These are phyloP conservation scores for Cytidiella melzeri DNA, from an alignment of 768 basidiomycete species.

Conservation along the genomic window DNA sequence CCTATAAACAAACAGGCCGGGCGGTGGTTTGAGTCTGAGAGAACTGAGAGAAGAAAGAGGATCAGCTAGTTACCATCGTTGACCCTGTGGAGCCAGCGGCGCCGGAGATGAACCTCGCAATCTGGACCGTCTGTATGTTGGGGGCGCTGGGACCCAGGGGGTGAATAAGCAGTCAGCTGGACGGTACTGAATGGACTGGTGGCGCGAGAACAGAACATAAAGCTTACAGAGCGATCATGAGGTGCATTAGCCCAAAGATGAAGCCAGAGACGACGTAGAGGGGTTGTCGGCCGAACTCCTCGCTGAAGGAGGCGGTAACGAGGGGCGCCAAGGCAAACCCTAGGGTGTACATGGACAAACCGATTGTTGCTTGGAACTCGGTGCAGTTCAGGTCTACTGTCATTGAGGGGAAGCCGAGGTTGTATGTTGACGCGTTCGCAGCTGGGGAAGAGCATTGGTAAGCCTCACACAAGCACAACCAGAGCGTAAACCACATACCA, in stretches of 20 bases:
- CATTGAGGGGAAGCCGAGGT: conserved; percentile 54
- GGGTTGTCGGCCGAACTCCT: conserved; percentile 64
- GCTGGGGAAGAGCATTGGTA: conserved; percentile 30
- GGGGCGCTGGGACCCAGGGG: conserved; percentile 21
- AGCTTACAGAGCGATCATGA: conserved; percentile 37
- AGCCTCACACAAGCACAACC: neutral
- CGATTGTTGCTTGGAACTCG: conserved; percentile 24
- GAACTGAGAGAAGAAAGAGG: neutral
- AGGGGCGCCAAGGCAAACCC: conserved; percentile 62
- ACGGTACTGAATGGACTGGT: neutral
- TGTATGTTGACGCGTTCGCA: conserved; percentile 45
- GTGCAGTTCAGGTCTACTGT: conserved; percentile 32
- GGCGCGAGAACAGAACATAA: neutral
- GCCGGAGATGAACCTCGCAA: conserved; percentile 61
- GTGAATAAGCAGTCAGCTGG: neutral
- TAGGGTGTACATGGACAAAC: conserved; percentile 45
- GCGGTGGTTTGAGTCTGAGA: neutral
- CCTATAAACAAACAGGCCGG: conserved; percentile 2
- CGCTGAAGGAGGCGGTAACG: conserved; percentile 62
- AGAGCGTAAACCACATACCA: conserved; percentile 27
- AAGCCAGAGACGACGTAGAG: conserved; percentile 47
- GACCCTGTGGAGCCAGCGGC: conserved; percentile 64
- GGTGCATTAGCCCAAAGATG: conserved; percentile 45
- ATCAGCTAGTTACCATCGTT: conserved; percentile 39
- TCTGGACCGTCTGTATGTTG: conserved; percentile 54